Conservation (phyloP, 208 protist species). For the Leishmania lainsoni region DNA sequence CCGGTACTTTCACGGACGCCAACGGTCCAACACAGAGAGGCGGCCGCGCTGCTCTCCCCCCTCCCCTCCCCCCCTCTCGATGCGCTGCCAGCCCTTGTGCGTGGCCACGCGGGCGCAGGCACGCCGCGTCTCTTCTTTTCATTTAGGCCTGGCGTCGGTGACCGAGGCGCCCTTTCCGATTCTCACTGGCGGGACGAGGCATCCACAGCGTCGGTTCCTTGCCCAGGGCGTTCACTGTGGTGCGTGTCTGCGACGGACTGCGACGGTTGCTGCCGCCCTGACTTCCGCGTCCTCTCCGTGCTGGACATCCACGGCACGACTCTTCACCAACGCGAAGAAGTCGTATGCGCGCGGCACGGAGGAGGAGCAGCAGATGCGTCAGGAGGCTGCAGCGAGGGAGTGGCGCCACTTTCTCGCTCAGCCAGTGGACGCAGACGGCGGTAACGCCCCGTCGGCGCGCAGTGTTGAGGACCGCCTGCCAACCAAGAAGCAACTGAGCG, state of each 20-base stretch:
- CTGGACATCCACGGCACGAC: background rate
- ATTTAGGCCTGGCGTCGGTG: background rate
- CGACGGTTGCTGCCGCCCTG: background rate
- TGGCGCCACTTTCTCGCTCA: conserved; percentile 32
- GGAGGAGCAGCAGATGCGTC: conserved; percentile 24
- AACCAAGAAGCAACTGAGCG: conserved; percentile 55
- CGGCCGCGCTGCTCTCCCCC: too few relatives aligned
- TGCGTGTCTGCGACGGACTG: background rate
- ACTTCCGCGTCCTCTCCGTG: background rate
- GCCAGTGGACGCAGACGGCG: conserved; percentile 30
- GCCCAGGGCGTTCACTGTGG: background rate
- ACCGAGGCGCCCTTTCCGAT: background rate
- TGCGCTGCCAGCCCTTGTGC: background rate
- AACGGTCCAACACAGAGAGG: background rate
- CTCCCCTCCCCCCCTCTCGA: background rate
- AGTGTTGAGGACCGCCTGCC: conserved; percentile 48
- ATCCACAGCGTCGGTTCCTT: background rate
- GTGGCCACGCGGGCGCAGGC: background rate
- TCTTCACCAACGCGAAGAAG: conserved; percentile 47
- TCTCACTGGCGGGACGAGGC: background rate
- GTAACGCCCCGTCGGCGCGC: conserved; percentile 23
- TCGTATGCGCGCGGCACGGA: conserved; percentile 33
- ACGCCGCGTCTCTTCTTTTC: background rate
- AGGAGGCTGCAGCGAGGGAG: conserved; percentile 15
- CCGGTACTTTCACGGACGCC: background rate